Base-by-base conservation (phyloP, 441 rosid genomes). In the Populus tomentosa region DNA sequence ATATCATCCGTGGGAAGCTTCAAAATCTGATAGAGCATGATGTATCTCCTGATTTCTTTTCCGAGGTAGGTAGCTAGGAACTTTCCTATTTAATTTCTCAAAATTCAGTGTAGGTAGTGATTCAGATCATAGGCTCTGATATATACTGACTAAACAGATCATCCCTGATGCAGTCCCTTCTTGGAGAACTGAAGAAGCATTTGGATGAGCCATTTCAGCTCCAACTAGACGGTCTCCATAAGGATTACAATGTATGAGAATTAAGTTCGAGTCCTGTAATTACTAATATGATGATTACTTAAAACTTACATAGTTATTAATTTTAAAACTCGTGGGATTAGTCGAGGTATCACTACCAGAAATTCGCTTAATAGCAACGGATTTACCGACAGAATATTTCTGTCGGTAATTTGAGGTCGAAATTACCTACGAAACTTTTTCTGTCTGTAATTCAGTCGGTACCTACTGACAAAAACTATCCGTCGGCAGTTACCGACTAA, bases 11-110 rank as follows among this genome's bases (percentile, higher is more conserved):
- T 0, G 88, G 90, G 69, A 86, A 86, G 85, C 90, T 89, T 76
- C 90, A 85, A 74, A 87, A 74, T 70, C 88, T 90, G 24, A 85
- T 82, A 53, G 92, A 89, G 75, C 90, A 89, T 72, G 82, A 88
- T 75, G 88, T 90, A 53, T 86, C 89, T 16, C 82, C 85, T 0
- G 82, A 79, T 9, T 90, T 83, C 69, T 82, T 89, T 53, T 85
- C 84, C 21, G 74, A 74, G 84, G 92, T 88, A 76, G 7, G 70
- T 50, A 9, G 20, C 21, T 38, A 26, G 35, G 13, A 42, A 42
- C 53, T 3, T 42, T 42, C 53, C 53, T 13, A 13, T 13, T 42
- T 42, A 42, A 42, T 26, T 59, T 20, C 11, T 7, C 20, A 23
- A 42, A n/a, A 56, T 67, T 35, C 10, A n/a, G 14, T 2, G 40